These are phyloP conservation scores for Vinca major DNA, from an alignment of 305 asterid genomes.

Conservation along the genomic window DNA sequence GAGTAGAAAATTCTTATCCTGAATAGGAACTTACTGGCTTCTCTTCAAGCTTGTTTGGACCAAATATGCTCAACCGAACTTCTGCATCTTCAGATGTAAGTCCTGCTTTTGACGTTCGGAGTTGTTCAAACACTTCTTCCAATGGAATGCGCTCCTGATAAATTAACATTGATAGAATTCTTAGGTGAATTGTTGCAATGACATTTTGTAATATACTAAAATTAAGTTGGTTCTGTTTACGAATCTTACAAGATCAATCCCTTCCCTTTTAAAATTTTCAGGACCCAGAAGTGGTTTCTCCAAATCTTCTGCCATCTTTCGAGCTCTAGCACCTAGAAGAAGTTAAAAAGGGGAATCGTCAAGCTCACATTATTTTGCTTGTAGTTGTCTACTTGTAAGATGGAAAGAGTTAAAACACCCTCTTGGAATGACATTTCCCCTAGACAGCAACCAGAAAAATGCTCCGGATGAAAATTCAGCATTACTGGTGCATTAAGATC, in stretches of 20 bases:
- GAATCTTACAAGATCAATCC: conserved; percentile 27
- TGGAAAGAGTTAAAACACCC: background rate
- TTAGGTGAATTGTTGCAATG: background rate
- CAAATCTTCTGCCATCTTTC: conserved; percentile 23
- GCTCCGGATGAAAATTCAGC: no score
- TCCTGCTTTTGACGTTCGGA: conserved; percentile 22
- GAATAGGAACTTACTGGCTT: conserved; percentile 15
- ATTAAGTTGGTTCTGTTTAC: background rate
- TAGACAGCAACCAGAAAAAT: background rate
- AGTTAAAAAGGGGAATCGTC: background rate
- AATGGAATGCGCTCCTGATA: conserved; percentile 22
- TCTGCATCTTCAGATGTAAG: conserved; percentile 27
- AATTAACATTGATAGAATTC: background rate
- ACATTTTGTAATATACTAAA: background rate
- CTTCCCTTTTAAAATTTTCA: conserved; percentile 17
- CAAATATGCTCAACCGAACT: conserved; percentile 18
- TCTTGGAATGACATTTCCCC: background rate
- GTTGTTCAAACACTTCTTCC: conserved; percentile 22
- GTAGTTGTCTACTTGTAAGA: background rate
- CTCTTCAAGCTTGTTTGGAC: conserved; percentile 27
- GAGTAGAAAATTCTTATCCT: conserved; percentile 4
- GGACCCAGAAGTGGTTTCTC: conserved; percentile 22
- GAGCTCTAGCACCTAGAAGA: conserved; percentile 3
- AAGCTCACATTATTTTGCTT: background rate
- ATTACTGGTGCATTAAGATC: no score